Evolutionary conservation across 202 grass and related monocot genomes (phyloP).

Genomic region (Panicum virgatum): DNA sequence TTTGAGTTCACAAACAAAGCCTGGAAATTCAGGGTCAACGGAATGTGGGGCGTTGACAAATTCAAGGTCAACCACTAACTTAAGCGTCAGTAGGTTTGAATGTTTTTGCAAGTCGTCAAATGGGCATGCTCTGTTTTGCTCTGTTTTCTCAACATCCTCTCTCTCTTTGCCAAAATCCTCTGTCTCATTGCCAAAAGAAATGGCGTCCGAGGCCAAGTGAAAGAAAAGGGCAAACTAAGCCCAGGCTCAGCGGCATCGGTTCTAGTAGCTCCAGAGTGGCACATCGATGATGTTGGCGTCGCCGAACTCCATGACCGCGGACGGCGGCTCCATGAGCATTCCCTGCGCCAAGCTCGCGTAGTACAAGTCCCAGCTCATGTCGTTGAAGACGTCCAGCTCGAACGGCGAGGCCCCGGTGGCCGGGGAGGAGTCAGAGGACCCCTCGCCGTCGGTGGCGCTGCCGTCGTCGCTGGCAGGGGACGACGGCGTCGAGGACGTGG

Average conservation of each 20-base stretch:
- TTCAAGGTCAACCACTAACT: background rate
- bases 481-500: background rate
- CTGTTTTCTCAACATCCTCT: background rate
- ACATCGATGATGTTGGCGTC: constrained; percentile 23
- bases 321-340: constrained; percentile 64
- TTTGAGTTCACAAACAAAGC: background rate
- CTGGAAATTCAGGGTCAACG: no score
- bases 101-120: background rate
- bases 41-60: background rate
- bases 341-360: constrained; percentile 73
- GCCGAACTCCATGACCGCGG: background rate
- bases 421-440: background rate
- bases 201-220: background rate
- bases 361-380: constrained; percentile 71
- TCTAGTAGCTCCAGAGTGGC: constrained; percentile 56
- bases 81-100: background rate
- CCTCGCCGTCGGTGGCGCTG: background rate
- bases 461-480: background rate
- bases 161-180: constrained; percentile 26
- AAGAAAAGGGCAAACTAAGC: background rate
- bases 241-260: background rate
- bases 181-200: background rate
- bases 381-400: constrained; percentile 40
- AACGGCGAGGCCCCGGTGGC: constrained; percentile 1
- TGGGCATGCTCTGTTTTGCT: background rate